Percentiles rank a stretch among this genome's conserved stretches.
phyloP scores from a whole-genome alignment of 2,329 filamentous ascomycete species.

The Colletotrichum endophyticum region DNA sequence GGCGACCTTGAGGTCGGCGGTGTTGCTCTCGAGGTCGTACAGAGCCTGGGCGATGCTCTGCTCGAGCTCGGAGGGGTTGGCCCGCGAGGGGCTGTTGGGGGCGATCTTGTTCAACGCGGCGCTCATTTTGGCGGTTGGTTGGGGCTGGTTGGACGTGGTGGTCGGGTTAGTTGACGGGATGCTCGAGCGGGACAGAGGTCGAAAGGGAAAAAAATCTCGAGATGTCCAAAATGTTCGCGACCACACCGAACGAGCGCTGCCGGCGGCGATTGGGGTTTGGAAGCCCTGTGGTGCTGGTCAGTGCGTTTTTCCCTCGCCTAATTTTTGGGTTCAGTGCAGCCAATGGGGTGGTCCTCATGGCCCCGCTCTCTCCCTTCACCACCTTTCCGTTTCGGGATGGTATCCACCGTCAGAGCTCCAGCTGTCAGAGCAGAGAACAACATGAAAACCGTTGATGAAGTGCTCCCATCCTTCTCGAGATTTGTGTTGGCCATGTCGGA shows the following conservation, averaged over 20 bases:
- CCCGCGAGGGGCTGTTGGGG: slow-evolving; percentile 93
- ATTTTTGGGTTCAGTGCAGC: not conserved
- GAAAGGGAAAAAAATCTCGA: not conserved
- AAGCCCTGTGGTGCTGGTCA: slow-evolving; percentile 19
- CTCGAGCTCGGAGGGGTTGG: slow-evolving; percentile 97
- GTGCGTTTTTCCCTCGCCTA: not conserved
- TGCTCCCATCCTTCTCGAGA: not conserved
- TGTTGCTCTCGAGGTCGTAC: slow-evolving; percentile 99
- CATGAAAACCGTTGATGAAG: not conserved
- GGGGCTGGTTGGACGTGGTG: slow-evolving; percentile 16
- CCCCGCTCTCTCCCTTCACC: not conserved
- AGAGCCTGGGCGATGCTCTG: slow-evolving; percentile 95
- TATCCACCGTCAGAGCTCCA: not conserved
- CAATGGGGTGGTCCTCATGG: not conserved
- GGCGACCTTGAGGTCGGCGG: slow-evolving; percentile 93
- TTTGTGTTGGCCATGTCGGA: no score
- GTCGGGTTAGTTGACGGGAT: slow-evolving; percentile 18
- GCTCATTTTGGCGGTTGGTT: slow-evolving; percentile 59
- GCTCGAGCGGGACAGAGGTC: slow-evolving; percentile 17
- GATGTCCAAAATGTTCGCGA: not conserved
- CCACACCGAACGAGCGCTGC: not conserved
- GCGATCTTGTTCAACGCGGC: slow-evolving; percentile 97
- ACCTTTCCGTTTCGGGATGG: not conserved
- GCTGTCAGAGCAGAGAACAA: no score
- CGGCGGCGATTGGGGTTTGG: slow-evolving; percentile 24